Base-by-base conservation (phyloP, 768 basidiomycete species). In the Panaeolus cyanescens region DNA sequence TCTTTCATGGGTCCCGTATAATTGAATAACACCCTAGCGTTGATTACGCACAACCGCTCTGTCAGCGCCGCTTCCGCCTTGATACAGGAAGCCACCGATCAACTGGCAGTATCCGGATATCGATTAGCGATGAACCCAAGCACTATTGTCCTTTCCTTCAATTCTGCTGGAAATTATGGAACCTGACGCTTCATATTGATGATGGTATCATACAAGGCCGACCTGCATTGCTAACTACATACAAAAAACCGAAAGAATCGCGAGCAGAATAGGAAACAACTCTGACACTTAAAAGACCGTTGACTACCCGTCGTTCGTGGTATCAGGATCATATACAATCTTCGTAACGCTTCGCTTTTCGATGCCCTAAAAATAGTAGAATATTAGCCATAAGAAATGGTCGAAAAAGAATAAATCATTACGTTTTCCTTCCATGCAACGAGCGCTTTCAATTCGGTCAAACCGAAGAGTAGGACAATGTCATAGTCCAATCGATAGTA, bases 391-490 rank as follows among this genome's bases (percentile, higher is more conserved):
- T 32, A 12, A 42, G 5, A 15, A n/a, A 42, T n/a, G n/a, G n/a
- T n/a, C 8, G 13, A 20, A 25, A 57, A 17, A 2, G 8, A 55
- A 19, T 17, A 10, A 42, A 8, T 19, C 60, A 79, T 77, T 22
- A 71, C 83, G 55, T 79, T 74, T 40, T 84, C 82, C 62, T 73
- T 69, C 84, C 84, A 86, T 25, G 75, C 72, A 54, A 86, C 76
- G 54, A 83, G 80, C 0, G 83, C 84, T 60, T 76, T 79, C 62
- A 85, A 67, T 61, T 86, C 85, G 2, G 83, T 85, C 50, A 81
- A 63, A 4, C 85, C 85, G 58, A 86, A 84, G 7, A 80, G 68
- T 22, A 86, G 62, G 9, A 85, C 71, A 5, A 86, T 70, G n/a
- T 80, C 77, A 59, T 71, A 80, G 3, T 74, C 65, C 32, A 80